A percentile compares a stretch with the other conserved stretches of the same genome.
phyloP scores from a whole-genome alignment of 192 early-diverging fungal genomes.

The Coemansia sp. region DNA sequence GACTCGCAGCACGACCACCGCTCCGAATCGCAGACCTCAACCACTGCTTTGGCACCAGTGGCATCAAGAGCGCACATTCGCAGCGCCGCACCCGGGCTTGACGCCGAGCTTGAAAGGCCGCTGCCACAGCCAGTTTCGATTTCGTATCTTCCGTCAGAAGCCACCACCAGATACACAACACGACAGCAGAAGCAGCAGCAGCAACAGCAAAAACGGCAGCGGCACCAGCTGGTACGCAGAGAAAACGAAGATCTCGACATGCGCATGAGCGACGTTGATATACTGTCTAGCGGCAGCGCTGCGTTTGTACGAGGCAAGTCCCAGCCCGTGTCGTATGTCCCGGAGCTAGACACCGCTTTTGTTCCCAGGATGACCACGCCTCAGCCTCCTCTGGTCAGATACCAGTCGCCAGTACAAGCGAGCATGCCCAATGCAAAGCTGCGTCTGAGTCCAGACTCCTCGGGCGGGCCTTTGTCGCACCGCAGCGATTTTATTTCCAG shows the following conservation, averaged over 20 bases:
- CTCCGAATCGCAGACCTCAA: background rate
- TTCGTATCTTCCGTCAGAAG: slow-evolving; percentile 3
- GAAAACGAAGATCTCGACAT: slow-evolving; percentile 1
- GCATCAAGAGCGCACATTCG: slow-evolving; percentile 18
- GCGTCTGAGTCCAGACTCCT: slow-evolving; percentile 14
- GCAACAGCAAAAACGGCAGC: background rate
- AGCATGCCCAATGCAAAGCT: background rate
- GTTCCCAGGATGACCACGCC: slow-evolving; percentile 21
- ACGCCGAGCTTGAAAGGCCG: slow-evolving; percentile 19
- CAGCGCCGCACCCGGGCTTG: slow-evolving; percentile 27
- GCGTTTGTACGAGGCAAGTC: slow-evolving; percentile 27
- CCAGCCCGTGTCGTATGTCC: slow-evolving; percentile 21
- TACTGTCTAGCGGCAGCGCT: background rate
- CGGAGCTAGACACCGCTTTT: slow-evolving; percentile 10
- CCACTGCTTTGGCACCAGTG: background rate
- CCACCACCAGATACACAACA: background rate
- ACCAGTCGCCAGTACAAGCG: background rate
- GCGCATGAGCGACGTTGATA: background rate
- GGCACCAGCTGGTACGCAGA: background rate
- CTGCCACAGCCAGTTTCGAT: slow-evolving; percentile 32
- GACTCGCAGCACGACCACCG: background rate
- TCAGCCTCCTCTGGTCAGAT: slow-evolving; percentile 13
- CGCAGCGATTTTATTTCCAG: slow-evolving; percentile 33
- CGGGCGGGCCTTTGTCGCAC: slow-evolving; percentile 26
- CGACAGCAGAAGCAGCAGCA: slow-evolving; percentile 4